Evolutionary conservation across 23 red algal species (phyloP), one percentile per base, ranked within the genome.

Genomic region (Cyanidioschyzon merolae): DNA sequence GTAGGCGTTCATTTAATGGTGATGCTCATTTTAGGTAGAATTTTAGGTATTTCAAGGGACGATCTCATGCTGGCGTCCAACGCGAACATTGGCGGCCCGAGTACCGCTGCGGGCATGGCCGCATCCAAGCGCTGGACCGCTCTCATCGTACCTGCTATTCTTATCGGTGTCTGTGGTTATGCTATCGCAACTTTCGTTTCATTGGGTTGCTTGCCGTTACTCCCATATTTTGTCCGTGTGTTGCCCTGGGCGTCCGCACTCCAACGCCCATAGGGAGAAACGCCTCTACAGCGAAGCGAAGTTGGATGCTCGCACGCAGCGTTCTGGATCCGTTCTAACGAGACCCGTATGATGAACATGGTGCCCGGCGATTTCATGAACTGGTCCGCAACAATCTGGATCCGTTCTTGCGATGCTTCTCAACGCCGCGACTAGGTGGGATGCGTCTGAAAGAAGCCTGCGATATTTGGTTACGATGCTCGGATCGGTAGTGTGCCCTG

Each of bases 71-170:
- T 95, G 25, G 85, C 80, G 18, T 85, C 80, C 76, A 95, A 95
- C 51, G 90, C 90, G 0, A 83, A 83, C 41, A 85, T 95, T 35
- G 90, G 90, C 38, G 90, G 90, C 2, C 90, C 90, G 17, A 88
- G 84, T 7, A 95, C 90, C 0, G 90, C 90, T 2, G 90, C 90
- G 1, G 90, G 75, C 2, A 95, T 95, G 90, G 90, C 90, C 1
- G 75, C 29, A 24, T 71, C 79, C 7, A 83, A 82, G 59, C 37
- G 76, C 3, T 95, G 90, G 90, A 39, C 57, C 31, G 0, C 38
- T 17, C 76, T 89, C 0, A 45, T 95, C 1, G 77, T 87, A 30
- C 90, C 90, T 17, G 79, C 76, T 34, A 37, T 95, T 74, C 85
- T 95, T 1, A 68, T 95, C 7, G 90, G 89, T 18, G 85, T 92